phyloP scores from a whole-genome alignment of 208 protist species.

The Crithidia expoeki region DNA sequence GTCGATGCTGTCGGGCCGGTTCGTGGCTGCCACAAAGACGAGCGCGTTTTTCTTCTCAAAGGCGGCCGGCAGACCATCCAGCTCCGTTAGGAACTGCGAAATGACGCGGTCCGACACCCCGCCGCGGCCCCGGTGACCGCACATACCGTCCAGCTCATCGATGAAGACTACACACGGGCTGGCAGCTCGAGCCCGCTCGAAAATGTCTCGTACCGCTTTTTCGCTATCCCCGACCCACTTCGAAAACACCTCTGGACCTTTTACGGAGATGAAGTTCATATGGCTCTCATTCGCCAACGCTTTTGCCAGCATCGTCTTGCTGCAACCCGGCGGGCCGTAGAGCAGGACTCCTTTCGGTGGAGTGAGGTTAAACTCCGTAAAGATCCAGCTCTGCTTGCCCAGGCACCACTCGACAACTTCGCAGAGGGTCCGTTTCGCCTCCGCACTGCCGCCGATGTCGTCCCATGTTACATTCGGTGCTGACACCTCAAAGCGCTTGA shows the following conservation, averaged over 20 bases:
- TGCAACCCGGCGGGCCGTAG: constrained; percentile 98
- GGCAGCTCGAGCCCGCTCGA: constrained; percentile 62
- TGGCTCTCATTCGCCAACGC: constrained; percentile 96
- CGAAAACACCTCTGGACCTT: constrained; percentile 97
- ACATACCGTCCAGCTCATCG: constrained; percentile 99
- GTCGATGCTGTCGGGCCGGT: constrained; percentile 92
- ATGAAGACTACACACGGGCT: constrained; percentile 97
- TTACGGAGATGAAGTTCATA: constrained; percentile 90
- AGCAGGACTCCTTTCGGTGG: constrained; percentile 96
- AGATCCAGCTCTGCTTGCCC: constrained; percentile 87
- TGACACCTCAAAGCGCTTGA: constrained; percentile 74
- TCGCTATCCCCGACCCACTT: constrained; percentile 99
- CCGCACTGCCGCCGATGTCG: constrained; percentile 95
- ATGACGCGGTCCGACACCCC: constrained; percentile 97
- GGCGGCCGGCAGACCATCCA: constrained; percentile 86
- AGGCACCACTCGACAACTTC: constrained; percentile 94
- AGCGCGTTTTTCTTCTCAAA: constrained; percentile 82
- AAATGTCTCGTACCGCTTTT: constrained; percentile 98
- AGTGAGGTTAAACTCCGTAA: constrained; percentile 91
- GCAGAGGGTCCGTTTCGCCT: constrained; percentile 88
- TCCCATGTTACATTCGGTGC: constrained; percentile 90
- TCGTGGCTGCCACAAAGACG: constrained; percentile 95
- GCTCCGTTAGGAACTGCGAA: constrained; percentile 96
- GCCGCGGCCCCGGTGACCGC: constrained; percentile 88
- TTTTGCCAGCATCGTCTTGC: constrained; percentile 99